Evolutionary conservation across 495 filamentous ascomycete genomes (phyloP), one percentile per base, ranked within the genome.

Genomic region (Penicillium dipodomyicola): DNA sequence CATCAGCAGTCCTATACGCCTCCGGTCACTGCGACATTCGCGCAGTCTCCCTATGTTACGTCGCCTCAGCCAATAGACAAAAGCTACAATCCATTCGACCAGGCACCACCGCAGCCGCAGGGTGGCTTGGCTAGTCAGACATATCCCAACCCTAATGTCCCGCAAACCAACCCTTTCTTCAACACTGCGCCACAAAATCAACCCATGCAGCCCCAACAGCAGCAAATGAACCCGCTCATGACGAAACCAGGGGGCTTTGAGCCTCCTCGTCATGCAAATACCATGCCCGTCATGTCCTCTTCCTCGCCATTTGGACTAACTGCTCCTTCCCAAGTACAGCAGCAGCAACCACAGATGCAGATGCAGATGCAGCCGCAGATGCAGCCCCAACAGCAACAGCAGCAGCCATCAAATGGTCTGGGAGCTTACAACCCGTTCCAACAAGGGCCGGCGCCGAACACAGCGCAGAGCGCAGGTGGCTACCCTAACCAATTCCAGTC

Each of bases 41-140:
- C 74, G 15, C 86, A 88, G 58, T 78, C 77, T 54, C 63, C 58
- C 49, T 75, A 68, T 59, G 68, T 67, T 37, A 61, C 67, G 2
- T 79, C 76, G 3, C 73, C 73, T n/a, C 75, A 82, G 52, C 61
- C 60, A 48, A 57, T 69, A 57, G 74, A 71, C 46, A 64, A 66
- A 65, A 67, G 71, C 54, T 82, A 87, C 65, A 92, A 91, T 63
- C 87, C 87, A 4, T 90, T 90, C 71, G 80, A 87, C 54, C 80
- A 83, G 58, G 67, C 70, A 42, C 64, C 69, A 44, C 47, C 67
- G 25, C 79, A 77, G 59, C 69, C 66, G 35, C 77, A 78, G 68
- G 61, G 65, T 53, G 73, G 63, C 49, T 53, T 68, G 61, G 64
- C 60, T 22, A 64, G 61, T 48, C 67, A 74, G 20, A 58, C 52